phyloP scores from a whole-genome alignment of 163 green algal genomes.

The Picocystis sp. region DNA sequence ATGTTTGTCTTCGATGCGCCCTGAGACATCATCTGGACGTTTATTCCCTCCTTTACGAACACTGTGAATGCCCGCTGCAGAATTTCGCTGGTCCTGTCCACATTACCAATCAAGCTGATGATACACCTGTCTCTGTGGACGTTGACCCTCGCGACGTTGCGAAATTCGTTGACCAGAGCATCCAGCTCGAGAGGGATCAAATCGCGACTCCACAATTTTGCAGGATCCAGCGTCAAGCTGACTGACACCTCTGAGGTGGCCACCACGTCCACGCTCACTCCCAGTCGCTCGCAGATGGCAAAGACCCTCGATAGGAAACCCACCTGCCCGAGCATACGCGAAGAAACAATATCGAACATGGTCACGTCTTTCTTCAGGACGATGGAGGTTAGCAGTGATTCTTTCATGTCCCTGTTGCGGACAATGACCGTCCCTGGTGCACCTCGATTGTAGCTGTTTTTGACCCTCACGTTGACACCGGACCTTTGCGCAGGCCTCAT shows the following conservation, averaged over 20 bases:
- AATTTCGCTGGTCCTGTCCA: conserved; percentile 67
- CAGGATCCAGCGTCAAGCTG: conserved; percentile 83
- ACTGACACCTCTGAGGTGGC: conserved; percentile 77
- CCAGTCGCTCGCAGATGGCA: conserved; percentile 57
- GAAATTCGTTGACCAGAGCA: conserved; percentile 31
- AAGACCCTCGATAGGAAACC: conserved; percentile 64
- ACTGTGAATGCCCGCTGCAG: conserved; percentile 63
- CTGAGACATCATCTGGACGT: conserved; percentile 90
- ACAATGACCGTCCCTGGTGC: conserved; percentile 79
- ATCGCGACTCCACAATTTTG: conserved; percentile 55
- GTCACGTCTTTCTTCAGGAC: conserved; percentile 89
- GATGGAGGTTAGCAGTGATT: conserved; percentile 77
- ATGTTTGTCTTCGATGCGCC: conserved; percentile 82
- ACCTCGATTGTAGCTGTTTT: conserved; percentile 92
- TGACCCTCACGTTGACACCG: conserved; percentile 72
- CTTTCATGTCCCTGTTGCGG: conserved; percentile 45
- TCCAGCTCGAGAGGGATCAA: conserved; percentile 68
- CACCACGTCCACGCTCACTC: conserved; percentile 87
- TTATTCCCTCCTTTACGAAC: conserved; percentile 47
- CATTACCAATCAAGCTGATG: conserved; percentile 92
- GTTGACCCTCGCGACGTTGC: conserved; percentile 36
- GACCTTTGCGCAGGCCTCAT: conserved; percentile 80
- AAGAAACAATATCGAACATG: conserved; percentile 82
- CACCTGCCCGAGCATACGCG: conserved; percentile 84
- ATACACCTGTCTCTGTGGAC: conserved; percentile 53